Percentiles rank a stretch among this genome's conserved stretches.
phyloP scores from a whole-genome alignment of 1,139 yeast genomes.

The Geotrichum phurueaensis region DNA sequence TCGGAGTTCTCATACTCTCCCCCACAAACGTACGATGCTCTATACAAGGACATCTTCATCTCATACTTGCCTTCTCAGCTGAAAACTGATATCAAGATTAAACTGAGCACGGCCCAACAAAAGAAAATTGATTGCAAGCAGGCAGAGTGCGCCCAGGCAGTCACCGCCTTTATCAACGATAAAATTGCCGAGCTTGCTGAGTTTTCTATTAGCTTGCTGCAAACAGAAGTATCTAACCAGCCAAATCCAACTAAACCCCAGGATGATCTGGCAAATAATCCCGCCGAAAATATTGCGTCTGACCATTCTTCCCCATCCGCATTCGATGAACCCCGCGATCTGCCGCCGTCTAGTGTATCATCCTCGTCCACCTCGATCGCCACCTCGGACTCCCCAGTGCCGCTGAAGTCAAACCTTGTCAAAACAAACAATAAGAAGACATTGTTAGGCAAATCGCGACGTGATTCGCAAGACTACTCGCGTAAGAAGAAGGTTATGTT shows the following conservation, averaged over 20 bases:
- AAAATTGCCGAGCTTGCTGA: slow-evolving; percentile 1
- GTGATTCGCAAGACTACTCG: not conserved
- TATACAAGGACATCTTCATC: slow-evolving; percentile 1
- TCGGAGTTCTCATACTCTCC: not conserved
- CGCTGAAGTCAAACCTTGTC: slow-evolving; percentile 22
- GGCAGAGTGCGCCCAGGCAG: not conserved
- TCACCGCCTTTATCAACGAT: not conserved
- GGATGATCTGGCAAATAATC: not conserved
- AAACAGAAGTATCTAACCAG: not conserved
- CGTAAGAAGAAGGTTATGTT: slow-evolving; percentile 18
- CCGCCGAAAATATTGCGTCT: not conserved
- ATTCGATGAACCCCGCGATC: not conserved
- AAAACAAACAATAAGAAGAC: slow-evolving; percentile 9
- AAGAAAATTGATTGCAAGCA: not conserved
- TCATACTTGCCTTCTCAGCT: not conserved
- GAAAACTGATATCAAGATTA: not conserved
- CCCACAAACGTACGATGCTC: not conserved
- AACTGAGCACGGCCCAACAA: not conserved
- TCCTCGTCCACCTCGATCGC: not conserved
- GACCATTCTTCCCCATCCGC: not conserved
- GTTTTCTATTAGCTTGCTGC: not conserved
- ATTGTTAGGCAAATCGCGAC: not conserved
- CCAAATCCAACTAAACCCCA: not conserved
- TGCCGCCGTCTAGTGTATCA: not conserved
- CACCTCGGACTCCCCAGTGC: slow-evolving; percentile 3